Base-by-base conservation (phyloP, 306 rosid species). In the Corylus avellana region DNA sequence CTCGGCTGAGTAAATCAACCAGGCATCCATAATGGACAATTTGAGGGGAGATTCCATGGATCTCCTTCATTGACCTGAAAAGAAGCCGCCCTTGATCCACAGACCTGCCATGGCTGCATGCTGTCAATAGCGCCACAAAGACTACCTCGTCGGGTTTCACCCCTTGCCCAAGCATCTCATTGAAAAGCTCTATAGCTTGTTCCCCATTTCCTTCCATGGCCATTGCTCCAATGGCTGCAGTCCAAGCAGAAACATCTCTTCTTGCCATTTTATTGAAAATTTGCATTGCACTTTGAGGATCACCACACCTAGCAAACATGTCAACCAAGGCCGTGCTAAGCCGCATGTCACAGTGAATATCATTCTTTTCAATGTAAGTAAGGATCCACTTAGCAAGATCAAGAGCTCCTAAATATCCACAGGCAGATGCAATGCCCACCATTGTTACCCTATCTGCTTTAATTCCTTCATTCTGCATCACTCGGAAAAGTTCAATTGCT, bases 171-270 rank as follows among this genome's bases (percentile, higher is more conserved):
- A 90, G 87, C 94, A 94, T 94, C 76, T 85, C 91, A 27, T 84
- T 78, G 0, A 85, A 92, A 83, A 88, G 88, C 72, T 86, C 85
- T 39, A 89, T 54, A 50, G 97, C 92, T 18, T 77, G 85, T 74
- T 88, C 54, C 50, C 87, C 87, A 71, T 90, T 88, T 81, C 97
- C 97, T 73, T 88, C 91, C 88, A 86, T 81, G 62, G 94, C 90
- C 97, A 87, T 88, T 68, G 91, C 90, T 63, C 97, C 89, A n/a
- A 91, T 86, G 81, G 89, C 95, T 77, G 97, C 89, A 49, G 95
- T 91, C 97, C 93, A 93, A 42, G 95, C 91, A 78, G 91, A 87
- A 9, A 89, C 90, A 18, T 93, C 92, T 69, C 74, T 84, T 62
- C 72, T 84, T 13, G 83, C 82, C 89, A 90, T 91, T 66, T 78